Evolutionary conservation across 495 filamentous ascomycete species (phyloP).

Genomic region (Parmelia sp.): DNA sequence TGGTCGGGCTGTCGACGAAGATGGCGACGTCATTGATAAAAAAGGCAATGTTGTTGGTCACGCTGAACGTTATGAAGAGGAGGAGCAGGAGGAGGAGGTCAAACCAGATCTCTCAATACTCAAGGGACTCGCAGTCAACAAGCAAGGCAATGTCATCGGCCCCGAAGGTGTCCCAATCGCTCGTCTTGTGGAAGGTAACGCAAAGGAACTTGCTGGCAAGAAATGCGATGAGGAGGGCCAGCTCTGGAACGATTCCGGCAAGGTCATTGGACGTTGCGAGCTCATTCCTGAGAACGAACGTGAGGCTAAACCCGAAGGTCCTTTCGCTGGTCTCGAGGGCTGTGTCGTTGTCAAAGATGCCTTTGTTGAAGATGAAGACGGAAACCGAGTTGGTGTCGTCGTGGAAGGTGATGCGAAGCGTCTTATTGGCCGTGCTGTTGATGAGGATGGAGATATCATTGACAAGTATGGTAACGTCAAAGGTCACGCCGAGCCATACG

Average conservation of each 20-base stretch:
- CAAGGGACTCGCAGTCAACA: conserved; percentile 66
- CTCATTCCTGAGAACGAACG: conserved; percentile 66
- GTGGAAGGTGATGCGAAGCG: conserved; percentile 70
- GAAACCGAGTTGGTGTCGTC: conserved; percentile 63
- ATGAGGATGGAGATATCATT: conserved; percentile 77
- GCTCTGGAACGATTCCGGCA: conserved; percentile 67
- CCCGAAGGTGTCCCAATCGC: conserved; percentile 65
- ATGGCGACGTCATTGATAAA: conserved; percentile 59
- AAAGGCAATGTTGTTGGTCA: conserved; percentile 55
- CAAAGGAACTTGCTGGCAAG: conserved; percentile 61
- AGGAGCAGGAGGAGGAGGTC: conserved; percentile 34
- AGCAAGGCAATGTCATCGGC: conserved; percentile 69
- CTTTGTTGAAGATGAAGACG: conserved; percentile 61
- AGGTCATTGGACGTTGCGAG: conserved; percentile 67
- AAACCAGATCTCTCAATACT: conserved; percentile 57
- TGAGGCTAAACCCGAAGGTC: conserved; percentile 60
- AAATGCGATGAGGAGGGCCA: conserved; percentile 64
- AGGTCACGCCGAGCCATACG: conserved; percentile 66
- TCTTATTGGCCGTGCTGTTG: conserved; percentile 68
- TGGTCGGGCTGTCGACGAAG: conserved; percentile 56
- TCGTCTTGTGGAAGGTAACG: conserved; percentile 59
- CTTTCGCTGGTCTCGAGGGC: conserved; percentile 69
- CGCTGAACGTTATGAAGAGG: conserved; percentile 49
- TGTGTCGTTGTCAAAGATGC: conserved; percentile 63
- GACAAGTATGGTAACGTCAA: conserved; percentile 75